These are phyloP conservation scores for Metschnikowia peoriensis DNA, from an alignment of 805 yeast genomes.

Conservation along the genomic window DNA sequence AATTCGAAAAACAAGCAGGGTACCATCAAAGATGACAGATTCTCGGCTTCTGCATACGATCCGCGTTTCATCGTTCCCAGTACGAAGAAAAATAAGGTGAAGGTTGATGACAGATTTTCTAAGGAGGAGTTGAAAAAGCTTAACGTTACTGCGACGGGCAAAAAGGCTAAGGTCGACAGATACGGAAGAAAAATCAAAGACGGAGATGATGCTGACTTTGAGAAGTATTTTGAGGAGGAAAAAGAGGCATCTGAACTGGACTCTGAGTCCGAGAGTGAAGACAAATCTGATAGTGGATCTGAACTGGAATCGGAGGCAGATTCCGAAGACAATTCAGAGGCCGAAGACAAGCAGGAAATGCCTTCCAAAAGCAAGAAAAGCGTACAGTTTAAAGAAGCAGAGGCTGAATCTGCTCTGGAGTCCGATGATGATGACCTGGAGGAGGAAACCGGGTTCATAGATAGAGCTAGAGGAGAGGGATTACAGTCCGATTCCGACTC, in stretches of 20 bases:
- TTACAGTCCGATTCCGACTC: conserved; percentile 46
- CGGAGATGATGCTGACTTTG: conserved; percentile 38
- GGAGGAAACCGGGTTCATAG: conserved; percentile 28
- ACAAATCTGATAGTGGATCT: conserved; percentile 16
- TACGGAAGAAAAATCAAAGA: conserved; percentile 74
- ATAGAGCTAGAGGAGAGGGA: conserved; percentile 69
- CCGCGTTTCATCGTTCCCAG: conserved; percentile 83
- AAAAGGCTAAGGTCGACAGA: conserved; percentile 70
- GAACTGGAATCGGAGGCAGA: conserved; percentile 24
- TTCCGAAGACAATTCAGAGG: conserved; percentile 1
- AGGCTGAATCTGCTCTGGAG: conserved; percentile 9
- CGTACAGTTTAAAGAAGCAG: conserved; percentile 3
- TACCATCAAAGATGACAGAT: conserved; percentile 61
- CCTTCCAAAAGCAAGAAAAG: conserved; percentile 11
- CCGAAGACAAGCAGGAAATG: conserved; percentile 3
- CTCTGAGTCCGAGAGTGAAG: conserved; percentile 6
- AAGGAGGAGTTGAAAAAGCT: conserved; percentile 59
- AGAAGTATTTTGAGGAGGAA: conserved; percentile 56
- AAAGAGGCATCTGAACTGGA: conserved; percentile 39
- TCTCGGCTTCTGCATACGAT: conserved; percentile 74
- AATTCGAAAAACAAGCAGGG: conserved; percentile 8
- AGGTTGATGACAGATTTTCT: conserved; percentile 80
- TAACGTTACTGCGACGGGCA: conserved; percentile 44
- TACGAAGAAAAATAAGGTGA: conserved; percentile 65
- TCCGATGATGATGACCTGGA: conserved; percentile 23